These are phyloP conservation scores for Linnemannia zychae DNA, from an alignment of 192 early-diverging fungal species.

Conservation along the genomic window DNA sequence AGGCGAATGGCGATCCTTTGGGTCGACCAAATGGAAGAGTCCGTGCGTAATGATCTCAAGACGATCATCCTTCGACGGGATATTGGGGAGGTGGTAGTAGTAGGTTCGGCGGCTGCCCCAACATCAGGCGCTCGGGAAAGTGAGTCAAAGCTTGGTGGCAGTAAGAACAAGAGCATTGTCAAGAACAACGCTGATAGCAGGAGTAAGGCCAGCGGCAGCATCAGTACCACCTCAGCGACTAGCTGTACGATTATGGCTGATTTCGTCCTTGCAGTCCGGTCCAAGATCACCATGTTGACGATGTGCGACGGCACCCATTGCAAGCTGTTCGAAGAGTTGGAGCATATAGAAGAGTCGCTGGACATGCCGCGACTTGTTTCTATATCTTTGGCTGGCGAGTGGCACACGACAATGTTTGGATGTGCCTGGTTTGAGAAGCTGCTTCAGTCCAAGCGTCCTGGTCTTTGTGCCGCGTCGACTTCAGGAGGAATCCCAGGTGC, in stretches of 20 bases:
- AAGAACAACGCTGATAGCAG: background rate
- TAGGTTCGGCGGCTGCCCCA: background rate
- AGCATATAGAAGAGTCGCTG: background rate
- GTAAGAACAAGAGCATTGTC: background rate
- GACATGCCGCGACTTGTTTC: background rate
- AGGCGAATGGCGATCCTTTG: background rate
- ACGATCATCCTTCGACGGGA: background rate
- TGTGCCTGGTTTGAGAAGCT: slow-evolving; percentile 12
- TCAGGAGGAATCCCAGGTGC: background rate
- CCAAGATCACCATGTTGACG: slow-evolving; percentile 14
- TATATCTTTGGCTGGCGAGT: background rate
- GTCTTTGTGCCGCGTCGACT: background rate
- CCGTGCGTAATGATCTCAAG: background rate
- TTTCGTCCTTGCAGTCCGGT: background rate
- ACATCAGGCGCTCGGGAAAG: background rate
- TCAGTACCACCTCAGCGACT: background rate
- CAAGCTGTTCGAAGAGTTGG: background rate
- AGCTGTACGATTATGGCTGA: background rate
- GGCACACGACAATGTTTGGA: background rate
- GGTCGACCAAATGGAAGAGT: background rate
- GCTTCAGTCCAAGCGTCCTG: slow-evolving; percentile 4
- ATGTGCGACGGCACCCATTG: background rate
- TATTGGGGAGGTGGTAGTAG: background rate
- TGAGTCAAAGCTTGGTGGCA: background rate
- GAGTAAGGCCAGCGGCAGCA: background rate